Evolutionary conservation across 1,284 basidiomycete species (phyloP).

Genomic region (Moesziomyces antarcticus): DNA sequence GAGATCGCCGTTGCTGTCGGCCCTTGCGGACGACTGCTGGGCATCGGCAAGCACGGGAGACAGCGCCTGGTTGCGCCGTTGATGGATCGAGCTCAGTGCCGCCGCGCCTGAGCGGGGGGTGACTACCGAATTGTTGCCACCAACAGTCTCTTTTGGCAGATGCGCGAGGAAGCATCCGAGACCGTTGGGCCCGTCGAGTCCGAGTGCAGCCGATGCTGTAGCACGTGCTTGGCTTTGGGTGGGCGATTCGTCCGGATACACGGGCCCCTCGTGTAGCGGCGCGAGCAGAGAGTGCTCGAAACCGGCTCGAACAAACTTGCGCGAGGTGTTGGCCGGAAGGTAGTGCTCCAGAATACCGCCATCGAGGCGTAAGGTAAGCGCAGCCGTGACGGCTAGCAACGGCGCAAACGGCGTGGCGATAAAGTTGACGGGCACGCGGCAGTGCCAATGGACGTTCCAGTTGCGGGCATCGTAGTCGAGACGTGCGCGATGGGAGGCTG

Average conservation of each 20-base stretch:
- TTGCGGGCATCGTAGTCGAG: slow-evolving; percentile 15
- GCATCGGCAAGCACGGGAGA: slow-evolving; percentile 5
- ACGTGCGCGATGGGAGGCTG: slow-evolving; percentile 21
- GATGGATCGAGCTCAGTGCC: slow-evolving; percentile 23
- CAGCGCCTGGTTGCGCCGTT: slow-evolving; percentile 15
- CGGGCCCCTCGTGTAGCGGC: slow-evolving; percentile 43
- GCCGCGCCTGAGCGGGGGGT: slow-evolving; percentile 41
- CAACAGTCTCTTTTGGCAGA: slow-evolving; percentile 29
- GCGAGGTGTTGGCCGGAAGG: slow-evolving; percentile 4
- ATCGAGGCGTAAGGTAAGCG: slow-evolving; percentile 34
- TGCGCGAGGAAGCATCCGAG: slow-evolving; percentile 41
- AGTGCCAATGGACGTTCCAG: slow-evolving; percentile 41
- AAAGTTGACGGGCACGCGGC: slow-evolving; percentile 41
- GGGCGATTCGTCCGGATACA: slow-evolving; percentile 49
- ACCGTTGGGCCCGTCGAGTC: slow-evolving; percentile 41
- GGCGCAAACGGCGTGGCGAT: slow-evolving; percentile 38
- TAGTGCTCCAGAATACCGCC: slow-evolving; percentile 22
- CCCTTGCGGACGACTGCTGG: slow-evolving; percentile 2
- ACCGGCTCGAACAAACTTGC: slow-evolving; percentile 16
- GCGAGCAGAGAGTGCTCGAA: slow-evolving; percentile 44
- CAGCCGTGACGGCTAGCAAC: slow-evolving; percentile 34
- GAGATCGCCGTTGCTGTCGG: slow-evolving; percentile 39
- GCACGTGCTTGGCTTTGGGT: slow-evolving; percentile 34
- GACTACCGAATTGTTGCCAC: slow-evolving; percentile 41
- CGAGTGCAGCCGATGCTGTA: slow-evolving; percentile 28